These are phyloP conservation scores for Pascua guehoae DNA, from an alignment of 1,284 basidiomycete genomes.

Conservation along the genomic window DNA sequence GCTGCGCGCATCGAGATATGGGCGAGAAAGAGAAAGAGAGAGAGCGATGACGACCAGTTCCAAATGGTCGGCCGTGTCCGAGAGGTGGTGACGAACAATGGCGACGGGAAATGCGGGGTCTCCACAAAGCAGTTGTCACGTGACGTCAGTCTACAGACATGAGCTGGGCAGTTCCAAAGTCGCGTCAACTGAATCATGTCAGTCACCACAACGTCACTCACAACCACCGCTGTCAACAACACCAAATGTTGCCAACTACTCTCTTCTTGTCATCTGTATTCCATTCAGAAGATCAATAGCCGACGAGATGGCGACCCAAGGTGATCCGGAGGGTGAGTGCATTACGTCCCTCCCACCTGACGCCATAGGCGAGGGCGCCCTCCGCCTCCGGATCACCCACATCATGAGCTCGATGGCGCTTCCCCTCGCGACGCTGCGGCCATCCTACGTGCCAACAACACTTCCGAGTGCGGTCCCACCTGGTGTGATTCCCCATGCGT, in stretches of 20 bases:
- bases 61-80: background rate
- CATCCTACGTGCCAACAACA: conserved; percentile 53
- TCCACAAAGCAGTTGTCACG: background rate
- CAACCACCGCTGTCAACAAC: too few species aligned
- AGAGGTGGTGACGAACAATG: background rate
- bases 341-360: background rate
- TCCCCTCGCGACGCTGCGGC: conserved; percentile 33
- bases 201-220: background rate
- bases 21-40: background rate
- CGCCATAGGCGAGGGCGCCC: conserved; percentile 24
- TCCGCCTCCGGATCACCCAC: conserved; percentile 50
- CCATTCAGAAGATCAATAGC: background rate
- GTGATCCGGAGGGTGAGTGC: conserved; percentile 20
- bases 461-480: conserved; percentile 53
- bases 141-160: background rate
- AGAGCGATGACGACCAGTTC: background rate
- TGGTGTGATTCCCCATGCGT: conserved; percentile 54
- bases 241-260: too few species aligned
- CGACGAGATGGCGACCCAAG: conserved; percentile 13
- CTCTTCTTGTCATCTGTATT: background rate
- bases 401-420: conserved; percentile 46
- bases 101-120: background rate
- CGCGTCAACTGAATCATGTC: background rate
- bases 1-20: background rate
- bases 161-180: background rate